phyloP scores from a whole-genome alignment of 2,329 filamentous ascomycete species.

The Ceratocystis ficicola region DNA sequence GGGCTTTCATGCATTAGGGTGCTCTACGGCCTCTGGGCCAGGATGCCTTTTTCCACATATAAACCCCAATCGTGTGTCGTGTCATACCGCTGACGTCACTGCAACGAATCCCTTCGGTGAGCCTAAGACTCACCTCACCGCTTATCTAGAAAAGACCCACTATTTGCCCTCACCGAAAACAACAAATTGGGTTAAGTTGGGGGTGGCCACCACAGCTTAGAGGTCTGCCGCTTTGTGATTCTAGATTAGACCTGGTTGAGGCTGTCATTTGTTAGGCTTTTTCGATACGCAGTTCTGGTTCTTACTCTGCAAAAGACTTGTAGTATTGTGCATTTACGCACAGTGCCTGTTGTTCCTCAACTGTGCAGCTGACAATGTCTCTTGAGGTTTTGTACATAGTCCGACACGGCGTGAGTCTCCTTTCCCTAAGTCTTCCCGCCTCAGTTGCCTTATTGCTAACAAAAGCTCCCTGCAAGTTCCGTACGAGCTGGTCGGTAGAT shows the following conservation, averaged over 20 bases:
- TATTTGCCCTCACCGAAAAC: neutral
- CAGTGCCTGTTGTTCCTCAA: neutral
- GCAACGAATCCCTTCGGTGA: neutral
- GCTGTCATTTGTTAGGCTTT: neutral
- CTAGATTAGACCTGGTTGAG: neutral
- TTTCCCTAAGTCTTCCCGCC: neutral
- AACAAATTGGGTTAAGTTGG: neutral
- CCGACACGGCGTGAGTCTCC: conserved; percentile 55
- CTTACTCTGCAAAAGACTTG: neutral
- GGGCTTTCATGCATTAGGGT: too few relatives aligned
- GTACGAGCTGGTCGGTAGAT: conserved; percentile 80
- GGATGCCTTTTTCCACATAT: too few relatives aligned
- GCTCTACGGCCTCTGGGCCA: too few relatives aligned
- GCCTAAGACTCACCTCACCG: neutral
- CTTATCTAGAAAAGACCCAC: neutral
- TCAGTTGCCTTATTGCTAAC: conserved; percentile 16
- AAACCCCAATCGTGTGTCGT: too few relatives aligned
- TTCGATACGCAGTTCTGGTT: neutral
- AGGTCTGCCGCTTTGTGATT: neutral
- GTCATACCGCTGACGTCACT: neutral
- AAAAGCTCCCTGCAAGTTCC: conserved; percentile 50
- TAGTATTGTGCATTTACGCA: neutral
- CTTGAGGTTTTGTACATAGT: conserved; percentile 62
- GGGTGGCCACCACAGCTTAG: neutral
- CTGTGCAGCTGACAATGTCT: conserved; percentile 37